Percentiles rank a stretch among this genome's conserved stretches.
phyloP scores from a whole-genome alignment of 2,329 filamentous ascomycete species.

The Aspergillus amoenus region DNA sequence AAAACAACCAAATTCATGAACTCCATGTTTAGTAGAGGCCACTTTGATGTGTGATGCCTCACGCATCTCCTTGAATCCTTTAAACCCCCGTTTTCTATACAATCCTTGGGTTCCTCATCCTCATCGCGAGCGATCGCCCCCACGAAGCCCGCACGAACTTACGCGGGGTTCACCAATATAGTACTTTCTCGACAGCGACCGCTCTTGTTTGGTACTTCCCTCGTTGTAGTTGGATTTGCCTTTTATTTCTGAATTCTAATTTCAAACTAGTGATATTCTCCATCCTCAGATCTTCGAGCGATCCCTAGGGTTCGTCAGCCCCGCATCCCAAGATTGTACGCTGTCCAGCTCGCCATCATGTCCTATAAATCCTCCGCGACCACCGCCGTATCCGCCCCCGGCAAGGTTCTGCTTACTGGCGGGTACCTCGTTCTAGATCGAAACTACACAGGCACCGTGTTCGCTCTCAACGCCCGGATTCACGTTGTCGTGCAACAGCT shows the following conservation, averaged over 20 bases:
- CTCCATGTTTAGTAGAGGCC: neutral
- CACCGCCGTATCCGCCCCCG: slow-evolving; percentile 79
- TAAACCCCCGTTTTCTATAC: neutral
- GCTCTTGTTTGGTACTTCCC: neutral
- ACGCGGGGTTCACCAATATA: slow-evolving; percentile 4
- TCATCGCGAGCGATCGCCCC: neutral
- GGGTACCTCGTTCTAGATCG: slow-evolving; percentile 94
- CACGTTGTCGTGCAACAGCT: slow-evolving; percentile 60
- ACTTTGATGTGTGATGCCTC: neutral
- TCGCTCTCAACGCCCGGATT: slow-evolving; percentile 64
- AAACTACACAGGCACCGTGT: slow-evolving; percentile 72
- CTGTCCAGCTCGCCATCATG: slow-evolving; percentile 1
- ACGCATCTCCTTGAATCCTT: neutral
- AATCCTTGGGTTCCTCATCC: no score
- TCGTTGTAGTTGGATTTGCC: neutral
- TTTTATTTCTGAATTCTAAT: neutral
- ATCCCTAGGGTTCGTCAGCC: neutral
- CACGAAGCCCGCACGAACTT: neutral
- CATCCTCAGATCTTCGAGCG: neutral
- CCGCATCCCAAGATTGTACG: neutral
- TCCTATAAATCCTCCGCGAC: slow-evolving; percentile 23
- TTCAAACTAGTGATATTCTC: neutral
- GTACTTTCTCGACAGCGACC: slow-evolving; percentile 1
- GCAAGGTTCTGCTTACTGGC: slow-evolving; percentile 92
- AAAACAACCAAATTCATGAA: neutral